Percentiles rank a stretch among this genome's conserved stretches.
These are phyloP conservation scores for Cryptococcus sp. DNA, from an alignment of 1,284 basidiomycete genomes.

Conservation along the genomic window DNA sequence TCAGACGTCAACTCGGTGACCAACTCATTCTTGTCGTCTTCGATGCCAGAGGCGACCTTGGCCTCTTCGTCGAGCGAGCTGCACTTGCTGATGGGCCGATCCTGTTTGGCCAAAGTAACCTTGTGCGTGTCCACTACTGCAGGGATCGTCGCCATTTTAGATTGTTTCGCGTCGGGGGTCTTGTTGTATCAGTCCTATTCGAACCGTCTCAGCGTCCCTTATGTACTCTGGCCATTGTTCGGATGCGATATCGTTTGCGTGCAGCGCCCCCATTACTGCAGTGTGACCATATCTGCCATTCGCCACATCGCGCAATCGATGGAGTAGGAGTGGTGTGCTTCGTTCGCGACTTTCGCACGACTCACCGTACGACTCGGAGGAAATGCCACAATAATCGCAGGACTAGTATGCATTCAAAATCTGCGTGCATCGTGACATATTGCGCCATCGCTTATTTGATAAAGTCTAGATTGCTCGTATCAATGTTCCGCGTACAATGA, in stretches of 20 bases:
- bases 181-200: too few species aligned
- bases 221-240: too few species aligned
- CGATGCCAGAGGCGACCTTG: neutral
- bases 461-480: neutral
- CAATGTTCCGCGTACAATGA: neutral
- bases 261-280: too few species aligned
- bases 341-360: too few species aligned
- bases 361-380: too few species aligned
- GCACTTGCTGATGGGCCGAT: neutral
- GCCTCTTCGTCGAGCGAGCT: neutral
- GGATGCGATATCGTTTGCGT: too few species aligned
- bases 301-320: too few species aligned
- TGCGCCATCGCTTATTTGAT: neutral
- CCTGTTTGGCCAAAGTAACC: neutral
- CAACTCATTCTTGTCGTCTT: neutral
- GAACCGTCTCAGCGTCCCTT: too few species aligned
- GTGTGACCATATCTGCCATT: too few species aligned
- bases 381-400: too few species aligned
- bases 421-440: neutral
- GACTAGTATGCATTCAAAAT: neutral
- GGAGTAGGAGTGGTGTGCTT: too few species aligned
- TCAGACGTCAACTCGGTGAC: constrained; percentile 1
- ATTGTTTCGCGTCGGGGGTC: too few species aligned
- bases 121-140: constrained; percentile 1
- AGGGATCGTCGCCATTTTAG: neutral